Base-by-base conservation (phyloP, 352 stramenopile species). In the Phytophthora cactorum region DNA sequence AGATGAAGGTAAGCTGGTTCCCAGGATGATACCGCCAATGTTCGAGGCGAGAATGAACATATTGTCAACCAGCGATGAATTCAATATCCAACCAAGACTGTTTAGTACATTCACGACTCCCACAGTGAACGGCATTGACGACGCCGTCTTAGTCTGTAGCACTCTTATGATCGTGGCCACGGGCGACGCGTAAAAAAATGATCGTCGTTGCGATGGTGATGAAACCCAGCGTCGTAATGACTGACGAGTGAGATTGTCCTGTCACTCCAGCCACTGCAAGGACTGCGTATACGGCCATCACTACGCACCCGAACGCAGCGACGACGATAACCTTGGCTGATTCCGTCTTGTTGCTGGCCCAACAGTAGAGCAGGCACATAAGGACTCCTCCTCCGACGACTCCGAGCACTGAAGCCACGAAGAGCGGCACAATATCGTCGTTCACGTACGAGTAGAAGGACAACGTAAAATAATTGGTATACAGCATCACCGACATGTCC, bases 141-240 rank as follows among this genome's bases (percentile, higher is more conserved):
- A 72, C 29, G 77, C 57, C 11, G 70, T 82, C 46, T 80, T 81
- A 52, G 57, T 79, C n/a, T 58, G 63, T 41, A 82, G 57, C 17
- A 86, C 17, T n/a, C 65, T 70, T 17, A 58, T 68, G 45, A 92
- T 79, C 5, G 72, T 80, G 1, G 72, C 70, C 56, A 92, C 77
- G 10, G 81, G 84, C 5, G 84, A 90, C 6, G 66, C 70, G 52
- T 86, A 92, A 47, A 88, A 0, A 59, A 10, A 82, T 50, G 12
- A 88, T 43, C 12, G 73, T 89, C 9, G 82, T 87, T 10, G 63
- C 66, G 34, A 89, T 82, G 1, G 72, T 78, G 29, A 87, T 72
- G 44, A 74, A 86, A 2, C 81, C 84, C n/a, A 89, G 60, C 4
- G 64, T 75, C 32, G 77, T 74, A 9, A 68, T 74, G 0, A 83